Evolutionary conservation across 441 rosid genomes (phyloP), one percentile per base, ranked within the genome.

Genomic region (Theobroma grandiflorum): DNA sequence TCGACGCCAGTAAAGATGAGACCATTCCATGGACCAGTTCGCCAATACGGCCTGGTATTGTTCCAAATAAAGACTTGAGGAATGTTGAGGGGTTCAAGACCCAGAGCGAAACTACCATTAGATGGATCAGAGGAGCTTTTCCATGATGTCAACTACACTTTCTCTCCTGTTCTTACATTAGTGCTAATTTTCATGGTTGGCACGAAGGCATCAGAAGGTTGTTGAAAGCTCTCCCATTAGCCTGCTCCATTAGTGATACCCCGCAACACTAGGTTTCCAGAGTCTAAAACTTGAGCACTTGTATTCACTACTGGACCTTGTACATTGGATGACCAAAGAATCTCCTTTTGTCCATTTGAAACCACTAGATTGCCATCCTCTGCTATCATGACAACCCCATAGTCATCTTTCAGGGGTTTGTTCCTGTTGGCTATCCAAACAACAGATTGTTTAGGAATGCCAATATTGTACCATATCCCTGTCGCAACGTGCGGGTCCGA

Each of bases 401-500:
- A 88, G 65, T 85, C 81, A 77, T 87, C 91, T 8, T 74, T 71
- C 59, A 88, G 66, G 0, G 91, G 91, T 1, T 16, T 70, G 75
- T 88, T 77, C 79, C 83, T 87, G 76, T 91, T 91, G 0, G 91
- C 90, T 49, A 85, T 88, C 93, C 92, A 86, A 8, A 91, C 66
- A 43, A 81, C 75, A 33, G 83, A 81, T 59, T 8, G 62, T 0
- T 4, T 67, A 38, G 89, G 70, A 65, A 76, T 8, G 15, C 74
- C 52, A 45, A 9, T 8, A 11, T 76, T 88, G 65, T 85, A 82
- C 92, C 91, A 87, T 58, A 90, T 88, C 62, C 92, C 93, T n/a
- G n/a, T n/a, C n/a, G n/a, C n/a, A n/a, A n/a, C n/a, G n/a, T n/a
- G n/a, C n/a, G n/a, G n/a, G n/a, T n/a, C n/a, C n/a, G n/a, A n/a